Evolutionary conservation across 192 early-diverging fungal species (phyloP).

Genomic region (Chytriomyces sp.): DNA sequence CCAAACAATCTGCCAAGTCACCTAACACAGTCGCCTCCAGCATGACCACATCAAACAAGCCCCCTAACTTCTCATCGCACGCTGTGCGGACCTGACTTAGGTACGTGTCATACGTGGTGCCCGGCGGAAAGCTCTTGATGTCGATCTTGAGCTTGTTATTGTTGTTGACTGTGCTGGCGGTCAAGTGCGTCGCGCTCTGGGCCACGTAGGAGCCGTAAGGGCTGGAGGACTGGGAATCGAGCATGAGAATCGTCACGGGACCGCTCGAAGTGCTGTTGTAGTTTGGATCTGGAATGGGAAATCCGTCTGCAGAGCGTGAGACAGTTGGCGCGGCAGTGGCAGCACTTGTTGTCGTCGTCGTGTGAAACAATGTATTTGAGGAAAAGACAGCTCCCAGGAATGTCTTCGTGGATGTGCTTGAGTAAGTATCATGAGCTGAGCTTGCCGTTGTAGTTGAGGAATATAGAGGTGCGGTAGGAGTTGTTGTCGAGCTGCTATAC

Average conservation of each 20-base stretch:
- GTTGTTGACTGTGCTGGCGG: slow-evolving; percentile 5
- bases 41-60: slow-evolving; percentile 44
- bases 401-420: no score
- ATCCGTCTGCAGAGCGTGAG: slow-evolving; percentile 8
- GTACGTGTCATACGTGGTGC: slow-evolving; percentile 32
- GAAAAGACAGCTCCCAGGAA: no score
- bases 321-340: not conserved
- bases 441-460: no score
- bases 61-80: slow-evolving; percentile 31
- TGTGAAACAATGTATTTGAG: no score
- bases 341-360: not conserved
- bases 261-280: slow-evolving; percentile 35
- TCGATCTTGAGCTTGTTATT: slow-evolving; percentile 29
- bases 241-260: slow-evolving; percentile 33
- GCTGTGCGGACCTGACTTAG: slow-evolving; percentile 34
- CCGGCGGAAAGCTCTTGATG: slow-evolving; percentile 22
- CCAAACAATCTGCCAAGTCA: slow-evolving; percentile 41
- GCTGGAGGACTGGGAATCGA: slow-evolving; percentile 18
- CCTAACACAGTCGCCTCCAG: slow-evolving; percentile 33
- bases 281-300: slow-evolving; percentile 27
- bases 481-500: no score
- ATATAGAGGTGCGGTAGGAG: no score
- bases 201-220: slow-evolving; percentile 5
- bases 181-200: not conserved
- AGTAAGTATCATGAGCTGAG: no score